A percentile compares a stretch with the other conserved stretches of the same genome.
Evolutionary conservation across 2,329 filamentous ascomycete genomes (phyloP).

Genomic region (Ophiostoma sp.): DNA sequence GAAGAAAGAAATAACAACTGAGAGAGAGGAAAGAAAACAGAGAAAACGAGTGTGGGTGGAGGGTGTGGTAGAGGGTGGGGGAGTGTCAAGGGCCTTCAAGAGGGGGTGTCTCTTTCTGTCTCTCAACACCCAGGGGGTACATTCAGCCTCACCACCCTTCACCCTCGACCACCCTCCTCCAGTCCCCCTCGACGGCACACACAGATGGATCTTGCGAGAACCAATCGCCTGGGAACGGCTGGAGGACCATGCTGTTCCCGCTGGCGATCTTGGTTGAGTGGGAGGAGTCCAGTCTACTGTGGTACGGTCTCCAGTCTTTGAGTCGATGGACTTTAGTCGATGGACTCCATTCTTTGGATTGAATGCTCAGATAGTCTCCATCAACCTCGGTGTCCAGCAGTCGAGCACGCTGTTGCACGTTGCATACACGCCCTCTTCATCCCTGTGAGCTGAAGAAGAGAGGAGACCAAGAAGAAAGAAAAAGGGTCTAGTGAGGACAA

Average conservation of each 20-base stretch:
- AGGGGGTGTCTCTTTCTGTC: background rate
- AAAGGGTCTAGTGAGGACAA: background rate
- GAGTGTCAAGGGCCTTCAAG: background rate
- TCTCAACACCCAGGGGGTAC: background rate
- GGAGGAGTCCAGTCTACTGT: background rate
- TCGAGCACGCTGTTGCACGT: background rate
- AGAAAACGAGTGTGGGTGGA: background rate
- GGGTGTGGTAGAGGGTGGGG: constrained; percentile 7
- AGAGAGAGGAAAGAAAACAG: background rate
- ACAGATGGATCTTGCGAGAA: background rate
- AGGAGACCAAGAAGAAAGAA: background rate
- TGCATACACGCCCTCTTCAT: background rate
- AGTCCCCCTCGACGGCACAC: background rate
- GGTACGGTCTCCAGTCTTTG: background rate
- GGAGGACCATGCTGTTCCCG: constrained; percentile 7
- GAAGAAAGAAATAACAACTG: background rate
- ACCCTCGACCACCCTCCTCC: background rate
- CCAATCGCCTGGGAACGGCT: constrained; percentile 17
- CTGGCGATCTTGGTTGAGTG: constrained; percentile 12
- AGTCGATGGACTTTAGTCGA: background rate
- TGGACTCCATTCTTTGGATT: background rate
- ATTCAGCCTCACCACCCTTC: background rate
- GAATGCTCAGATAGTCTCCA: background rate
- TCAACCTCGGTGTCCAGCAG: background rate
- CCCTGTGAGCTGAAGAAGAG: background rate